Evolutionary conservation across 2,329 filamentous ascomycete genomes (phyloP).

Genomic region (Neonectria magnoliae): DNA sequence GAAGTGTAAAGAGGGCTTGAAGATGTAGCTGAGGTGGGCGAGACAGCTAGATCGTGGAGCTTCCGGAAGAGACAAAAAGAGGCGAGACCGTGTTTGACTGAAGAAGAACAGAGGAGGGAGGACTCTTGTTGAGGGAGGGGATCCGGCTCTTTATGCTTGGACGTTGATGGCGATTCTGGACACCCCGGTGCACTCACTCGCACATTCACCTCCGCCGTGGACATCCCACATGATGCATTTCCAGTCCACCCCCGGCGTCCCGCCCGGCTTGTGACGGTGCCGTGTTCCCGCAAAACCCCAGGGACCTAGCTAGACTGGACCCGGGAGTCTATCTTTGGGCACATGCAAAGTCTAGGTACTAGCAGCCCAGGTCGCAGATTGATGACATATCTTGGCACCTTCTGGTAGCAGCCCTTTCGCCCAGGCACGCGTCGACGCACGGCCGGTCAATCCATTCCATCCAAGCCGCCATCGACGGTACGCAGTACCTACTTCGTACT

Average conservation of each 20-base stretch:
- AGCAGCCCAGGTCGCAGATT: constrained; percentile 23
- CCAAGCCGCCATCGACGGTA: background rate
- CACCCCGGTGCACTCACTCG: constrained; percentile 17
- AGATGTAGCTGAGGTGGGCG: constrained; percentile 40
- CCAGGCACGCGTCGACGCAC: background rate
- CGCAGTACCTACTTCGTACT: background rate
- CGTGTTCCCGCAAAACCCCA: constrained; percentile 17
- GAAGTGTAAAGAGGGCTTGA: background rate
- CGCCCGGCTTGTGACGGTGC: constrained; percentile 15
- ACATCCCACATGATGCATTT: constrained; percentile 30
- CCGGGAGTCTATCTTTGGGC: constrained; percentile 36
- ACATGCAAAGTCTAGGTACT: constrained; percentile 24
- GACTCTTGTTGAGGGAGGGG: constrained; percentile 34
- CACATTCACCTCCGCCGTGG: constrained; percentile 26
- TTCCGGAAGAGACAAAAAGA: constrained; percentile 15
- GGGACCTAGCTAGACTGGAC: constrained; percentile 17
- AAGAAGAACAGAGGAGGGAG: constrained; percentile 14
- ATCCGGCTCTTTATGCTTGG: constrained; percentile 43
- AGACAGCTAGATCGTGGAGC: constrained; percentile 33
- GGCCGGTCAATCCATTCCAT: constrained; percentile 15
- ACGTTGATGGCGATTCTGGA: constrained; percentile 16
- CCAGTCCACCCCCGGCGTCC: constrained; percentile 28
- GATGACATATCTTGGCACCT: constrained; percentile 18
- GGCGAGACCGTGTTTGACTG: constrained; percentile 32
- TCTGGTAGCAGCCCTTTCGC: constrained; percentile 2